Conservation (phyloP, 148 eudicot species). For the Pharnaceum exiguum region DNA sequence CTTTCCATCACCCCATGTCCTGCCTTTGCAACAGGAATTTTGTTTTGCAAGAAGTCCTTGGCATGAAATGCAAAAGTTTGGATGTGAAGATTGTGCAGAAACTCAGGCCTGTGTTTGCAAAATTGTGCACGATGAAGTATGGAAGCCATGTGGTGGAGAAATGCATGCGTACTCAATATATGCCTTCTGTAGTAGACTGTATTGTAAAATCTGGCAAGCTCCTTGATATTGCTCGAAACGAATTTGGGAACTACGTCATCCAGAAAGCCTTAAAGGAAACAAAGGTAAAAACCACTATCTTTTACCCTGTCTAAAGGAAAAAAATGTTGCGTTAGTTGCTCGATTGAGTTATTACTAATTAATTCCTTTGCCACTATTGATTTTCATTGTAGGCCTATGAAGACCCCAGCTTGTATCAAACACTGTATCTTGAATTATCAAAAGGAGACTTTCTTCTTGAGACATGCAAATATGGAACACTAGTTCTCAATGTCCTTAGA, state of each 20-base stretch:
- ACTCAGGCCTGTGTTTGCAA: not conserved
- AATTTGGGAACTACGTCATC: conserved; percentile 20
- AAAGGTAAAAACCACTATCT: conserved; percentile 5
- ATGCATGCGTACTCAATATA: not conserved
- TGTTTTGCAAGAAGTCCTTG: conserved; percentile 15
- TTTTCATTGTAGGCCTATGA: too few relatives aligned
- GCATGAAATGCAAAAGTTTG: not conserved
- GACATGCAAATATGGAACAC: too few relatives aligned
- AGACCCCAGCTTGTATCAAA: too few relatives aligned
- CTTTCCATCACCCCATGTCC: too few relatives aligned
- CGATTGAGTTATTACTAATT: too few relatives aligned
- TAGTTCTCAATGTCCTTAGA: too few relatives aligned
- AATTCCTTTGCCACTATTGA: too few relatives aligned
- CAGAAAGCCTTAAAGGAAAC: not conserved
- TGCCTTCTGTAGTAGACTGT: not conserved
- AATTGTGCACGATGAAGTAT: not conserved
- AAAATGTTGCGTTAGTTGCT: too few relatives aligned
- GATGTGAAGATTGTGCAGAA: not conserved
- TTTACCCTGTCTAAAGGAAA: too few relatives aligned
- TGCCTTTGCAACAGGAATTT: conserved; percentile 6
- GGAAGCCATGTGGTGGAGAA: conserved; percentile 19
- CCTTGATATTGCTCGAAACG: not conserved
- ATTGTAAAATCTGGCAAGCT: not conserved
- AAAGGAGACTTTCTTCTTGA: too few relatives aligned
- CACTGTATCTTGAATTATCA: too few relatives aligned